Evolutionary conservation across 2,329 filamentous ascomycete genomes (phyloP), one percentile per base, ranked within the genome.

Genomic region (Blastomyces percursus): DNA sequence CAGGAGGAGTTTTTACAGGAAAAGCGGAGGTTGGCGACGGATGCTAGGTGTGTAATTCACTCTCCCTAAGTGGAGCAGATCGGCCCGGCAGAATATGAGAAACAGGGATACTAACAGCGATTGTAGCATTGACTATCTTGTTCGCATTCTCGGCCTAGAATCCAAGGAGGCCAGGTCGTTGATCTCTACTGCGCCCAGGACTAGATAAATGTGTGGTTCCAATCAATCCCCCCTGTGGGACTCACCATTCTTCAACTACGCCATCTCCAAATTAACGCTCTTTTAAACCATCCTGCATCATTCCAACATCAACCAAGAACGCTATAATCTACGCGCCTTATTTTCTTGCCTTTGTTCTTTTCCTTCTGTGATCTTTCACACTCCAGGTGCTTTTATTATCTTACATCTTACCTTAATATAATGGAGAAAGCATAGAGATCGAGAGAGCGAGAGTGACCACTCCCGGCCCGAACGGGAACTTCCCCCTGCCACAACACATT

Each of bases 1-100:
- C 86, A 90, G 73, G 81, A 87, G 67, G 82, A 85, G 65, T 93
- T 95, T 74, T 85, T 89, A 69, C 82, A 84, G 64, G 82, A 91
- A 71, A 87, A 86, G 76, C 81, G 82, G 70, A 81, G 82, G 71
- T 82, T 91, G 72, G 83, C 84, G 54, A 82, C 80, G 60, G 86
- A 88, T 69, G 89, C 91, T 68, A 93, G 89, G 91, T 96, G 77
- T 83, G 87, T 82, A 57, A 35, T 60, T 51, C 46, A 58, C 44
- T 56, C 35, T 27, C 59, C 11, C 11, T 52, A 30, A 7, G 54
- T 35, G 30, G 6, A 40, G 2, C 38, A 27, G 50, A 19, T 46
- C 19, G 0, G 42, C 42, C 44, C 8, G n/a, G 44, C 19, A n/a
- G 19, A 46, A 46, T 2, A 46, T 46, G 44, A 46, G 44, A n/a